A percentile compares a stretch with the other conserved stretches of the same genome.
phyloP scores from a whole-genome alignment of 495 filamentous ascomycete genomes.

The Daldinia vernicosa region DNA sequence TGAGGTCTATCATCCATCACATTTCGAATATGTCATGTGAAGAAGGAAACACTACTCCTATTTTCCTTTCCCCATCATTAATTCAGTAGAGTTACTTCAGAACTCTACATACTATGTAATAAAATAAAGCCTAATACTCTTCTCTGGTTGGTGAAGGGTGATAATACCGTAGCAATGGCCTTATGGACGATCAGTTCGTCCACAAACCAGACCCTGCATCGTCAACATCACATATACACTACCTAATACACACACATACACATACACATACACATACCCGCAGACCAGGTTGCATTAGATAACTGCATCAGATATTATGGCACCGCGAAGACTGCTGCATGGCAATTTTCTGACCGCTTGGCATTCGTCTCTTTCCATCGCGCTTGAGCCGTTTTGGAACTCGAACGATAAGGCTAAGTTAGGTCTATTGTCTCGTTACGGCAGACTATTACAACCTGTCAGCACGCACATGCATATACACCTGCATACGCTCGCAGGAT shows the following conservation, averaged over 20 bases:
- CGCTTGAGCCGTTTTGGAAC: constrained; percentile 35
- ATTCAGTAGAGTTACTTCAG: neutral
- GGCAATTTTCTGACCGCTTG: constrained; percentile 31
- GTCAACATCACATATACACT: constrained; percentile 23
- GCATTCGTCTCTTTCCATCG: constrained; percentile 39
- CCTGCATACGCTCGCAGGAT: constrained; percentile 33
- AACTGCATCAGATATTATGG: constrained; percentile 27
- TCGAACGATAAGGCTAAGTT: constrained; percentile 36
- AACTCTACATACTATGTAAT: neutral
- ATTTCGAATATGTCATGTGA: constrained; percentile 37
- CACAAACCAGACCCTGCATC: constrained; percentile 27
- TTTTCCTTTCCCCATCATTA: constrained; percentile 4
- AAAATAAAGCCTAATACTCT: neutral
- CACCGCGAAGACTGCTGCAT: constrained; percentile 15
- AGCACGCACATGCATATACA: constrained; percentile 35
- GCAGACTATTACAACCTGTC: constrained; percentile 43
- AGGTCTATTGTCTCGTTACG: constrained; percentile 37
- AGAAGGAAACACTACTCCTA: constrained; percentile 5
- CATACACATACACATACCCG: constrained; percentile 13
- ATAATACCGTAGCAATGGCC: constrained; percentile 15
- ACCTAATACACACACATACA: neutral
- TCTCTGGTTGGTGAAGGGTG: constrained; percentile 18
- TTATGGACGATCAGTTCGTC: constrained; percentile 24
- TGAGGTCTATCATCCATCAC: constrained; percentile 27
- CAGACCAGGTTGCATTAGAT: constrained; percentile 35